phyloP scores from a whole-genome alignment of 208 protist species.

The Crithidia brevicula region DNA sequence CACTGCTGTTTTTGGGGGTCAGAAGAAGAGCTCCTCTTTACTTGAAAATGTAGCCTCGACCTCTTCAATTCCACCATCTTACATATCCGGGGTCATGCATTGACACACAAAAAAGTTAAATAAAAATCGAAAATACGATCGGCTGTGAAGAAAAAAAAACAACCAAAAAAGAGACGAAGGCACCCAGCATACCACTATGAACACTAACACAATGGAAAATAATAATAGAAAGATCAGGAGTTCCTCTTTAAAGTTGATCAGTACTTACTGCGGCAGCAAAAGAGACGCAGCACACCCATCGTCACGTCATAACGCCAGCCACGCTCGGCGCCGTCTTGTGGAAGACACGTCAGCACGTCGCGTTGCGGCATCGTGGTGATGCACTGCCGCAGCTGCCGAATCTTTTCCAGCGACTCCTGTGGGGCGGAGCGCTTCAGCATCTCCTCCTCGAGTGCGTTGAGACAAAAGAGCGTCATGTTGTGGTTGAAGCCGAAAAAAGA shows the following conservation, averaged over 20 bases:
- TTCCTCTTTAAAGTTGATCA: too few species aligned
- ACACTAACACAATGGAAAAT: too few species aligned
- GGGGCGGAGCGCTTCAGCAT: slow-evolving; percentile 61
- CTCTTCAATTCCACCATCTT: too few species aligned
- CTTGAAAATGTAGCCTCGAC: too few species aligned
- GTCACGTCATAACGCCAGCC: slow-evolving; percentile 66
- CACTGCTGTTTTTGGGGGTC: too few species aligned
- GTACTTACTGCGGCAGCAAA: slow-evolving; percentile 55
- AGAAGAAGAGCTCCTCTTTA: too few species aligned
- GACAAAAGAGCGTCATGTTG: slow-evolving; percentile 86
- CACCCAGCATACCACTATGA: too few species aligned
- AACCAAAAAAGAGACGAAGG: too few species aligned
- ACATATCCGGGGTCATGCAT: too few species aligned
- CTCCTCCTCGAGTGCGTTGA: slow-evolving; percentile 80
- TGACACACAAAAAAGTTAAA: too few species aligned
- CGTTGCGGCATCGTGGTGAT: slow-evolving; percentile 47
- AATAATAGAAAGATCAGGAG: too few species aligned
- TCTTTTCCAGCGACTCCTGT: slow-evolving; percentile 48
- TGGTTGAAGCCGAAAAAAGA: slow-evolving; percentile 85
- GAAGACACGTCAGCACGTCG: slow-evolving; percentile 12
- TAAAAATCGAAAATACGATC: slow-evolving; percentile 4
- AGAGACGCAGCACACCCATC: slow-evolving; percentile 66
- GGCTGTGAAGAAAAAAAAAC: slow-evolving; percentile 4
- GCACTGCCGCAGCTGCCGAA: slow-evolving; percentile 67
- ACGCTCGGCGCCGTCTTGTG: slow-evolving; percentile 22